Evolutionary conservation across 768 basidiomycete genomes (phyloP).

Genomic region (Rubroboletus satanas): DNA sequence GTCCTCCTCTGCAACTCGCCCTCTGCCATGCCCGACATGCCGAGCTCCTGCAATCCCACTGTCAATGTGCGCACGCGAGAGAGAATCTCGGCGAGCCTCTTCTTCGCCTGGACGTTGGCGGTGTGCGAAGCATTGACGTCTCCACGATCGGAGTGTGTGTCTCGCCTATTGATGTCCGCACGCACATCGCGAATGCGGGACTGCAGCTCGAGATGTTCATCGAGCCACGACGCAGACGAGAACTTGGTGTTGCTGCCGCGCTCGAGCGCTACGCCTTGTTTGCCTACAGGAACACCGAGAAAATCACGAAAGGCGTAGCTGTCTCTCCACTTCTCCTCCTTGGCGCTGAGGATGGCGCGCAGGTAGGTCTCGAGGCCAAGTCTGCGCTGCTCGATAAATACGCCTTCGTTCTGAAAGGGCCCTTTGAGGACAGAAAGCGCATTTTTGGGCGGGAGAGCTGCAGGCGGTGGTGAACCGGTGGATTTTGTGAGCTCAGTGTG

Average conservation of each 20-base stretch:
- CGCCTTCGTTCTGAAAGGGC: conserved; percentile 46
- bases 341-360: conserved; percentile 76
- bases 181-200: conserved; percentile 75
- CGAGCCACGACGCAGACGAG: conserved; percentile 80
- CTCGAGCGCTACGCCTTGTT: conserved; percentile 36
- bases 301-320: conserved; percentile 79
- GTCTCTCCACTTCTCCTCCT: conserved; percentile 82
- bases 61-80: conserved; percentile 70
- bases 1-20: conserved; percentile 90
- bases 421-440: conserved; percentile 61
- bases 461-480: conserved; percentile 78
- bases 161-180: conserved; percentile 82
- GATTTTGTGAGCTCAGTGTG: conserved; percentile 76
- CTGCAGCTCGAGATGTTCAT: conserved; percentile 81
- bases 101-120: conserved; percentile 81
- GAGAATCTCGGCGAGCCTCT: conserved; percentile 74
- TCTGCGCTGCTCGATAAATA: conserved; percentile 73
- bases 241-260: conserved; percentile 45
- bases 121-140: conserved; percentile 74
- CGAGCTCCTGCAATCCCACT: conserved; percentile 62
- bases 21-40: conserved; percentile 70
- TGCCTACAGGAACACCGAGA: conserved; percentile 74
- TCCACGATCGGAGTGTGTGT: conserved; percentile 72
- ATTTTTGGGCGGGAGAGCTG: conserved; percentile 81
- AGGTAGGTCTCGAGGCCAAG: conserved; percentile 79